Base-by-base conservation (phyloP, 768 basidiomycete species). In the Lentinula boryana region DNA sequence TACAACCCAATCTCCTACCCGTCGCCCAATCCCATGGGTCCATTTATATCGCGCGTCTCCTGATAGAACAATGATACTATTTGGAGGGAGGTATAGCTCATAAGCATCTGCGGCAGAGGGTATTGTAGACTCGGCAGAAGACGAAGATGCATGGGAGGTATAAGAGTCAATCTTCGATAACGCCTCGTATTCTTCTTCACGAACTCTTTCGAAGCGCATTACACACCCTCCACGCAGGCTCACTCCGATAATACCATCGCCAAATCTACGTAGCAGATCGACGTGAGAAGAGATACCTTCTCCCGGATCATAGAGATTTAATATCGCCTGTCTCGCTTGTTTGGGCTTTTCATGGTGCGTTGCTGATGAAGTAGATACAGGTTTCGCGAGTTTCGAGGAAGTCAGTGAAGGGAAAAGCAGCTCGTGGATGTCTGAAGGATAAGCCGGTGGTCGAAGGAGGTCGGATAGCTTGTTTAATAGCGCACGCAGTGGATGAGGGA, bases 231-330 rank as follows among this genome's bases (percentile, higher is more conserved):
- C 87, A 10, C 85, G 82, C 31, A 98, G 76, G 65, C 91, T 95
- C 56, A 96, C 83, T 8, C 93, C 93, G 23, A 98, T 77, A 56
- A 98, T 95, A 1, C 92, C 94, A 68, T 96, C 92, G 6, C 84
- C 93, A 68, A 89, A 98, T 13, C 95, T 84, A 31, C 79, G 75
- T 3, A 92, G 80, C 23, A 98, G 78, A 68, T 98, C 95, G 46
- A 98, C 82, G 66, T 98, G 95, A 0, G 92, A 82, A 0, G 86
- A 77, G 64, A 98, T 98, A 10, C 95, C 95, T 70, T 94, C 85
- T 6, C 95, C 95, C 0, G 94, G 92, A 21, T 76, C 75, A 70
- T 98, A 98, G 1, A 95, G 76, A 70, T 98, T 98, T 56, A 98
- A 65, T 60, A 98, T 98, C 1, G 86, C 91, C 69, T 98, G 95